Conservation (phyloP, 257 asterid genomes). For the Plectranthus barbatus region DNA sequence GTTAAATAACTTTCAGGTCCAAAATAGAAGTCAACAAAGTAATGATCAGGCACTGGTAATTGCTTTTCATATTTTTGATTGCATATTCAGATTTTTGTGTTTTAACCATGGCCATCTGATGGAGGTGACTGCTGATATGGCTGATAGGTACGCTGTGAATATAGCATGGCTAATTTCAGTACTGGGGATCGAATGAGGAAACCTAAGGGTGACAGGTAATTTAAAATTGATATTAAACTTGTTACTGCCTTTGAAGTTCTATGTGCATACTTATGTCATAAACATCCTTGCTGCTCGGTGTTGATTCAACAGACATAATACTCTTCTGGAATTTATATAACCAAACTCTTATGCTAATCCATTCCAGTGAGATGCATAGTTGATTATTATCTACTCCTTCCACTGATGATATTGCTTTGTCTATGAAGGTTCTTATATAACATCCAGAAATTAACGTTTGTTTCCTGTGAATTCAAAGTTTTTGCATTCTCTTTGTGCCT, state of each 20-base stretch:
- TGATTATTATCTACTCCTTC: not conserved
- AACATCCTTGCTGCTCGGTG: not conserved
- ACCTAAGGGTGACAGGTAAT: slow-evolving; percentile 92
- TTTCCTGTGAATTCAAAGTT: not conserved
- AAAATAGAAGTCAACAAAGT: slow-evolving; percentile 72
- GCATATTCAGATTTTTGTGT: not conserved
- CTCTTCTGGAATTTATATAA: not conserved
- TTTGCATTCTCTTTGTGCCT: not conserved
- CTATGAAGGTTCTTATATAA: not conserved
- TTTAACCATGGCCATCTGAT: not conserved
- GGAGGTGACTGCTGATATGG: not conserved
- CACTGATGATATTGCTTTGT: not conserved
- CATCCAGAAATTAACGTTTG: not conserved
- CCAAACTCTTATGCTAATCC: not conserved
- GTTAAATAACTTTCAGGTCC: slow-evolving; percentile 48
- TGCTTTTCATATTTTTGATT: slow-evolving; percentile 10
- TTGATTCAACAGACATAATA: not conserved
- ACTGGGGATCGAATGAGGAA: slow-evolving; percentile 92
- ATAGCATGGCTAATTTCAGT: slow-evolving; percentile 98
- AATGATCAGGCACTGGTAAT: slow-evolving; percentile 84
- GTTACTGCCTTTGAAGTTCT: not conserved
- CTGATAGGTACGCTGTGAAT: slow-evolving; percentile 84
- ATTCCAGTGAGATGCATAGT: not conserved
- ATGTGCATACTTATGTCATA: not conserved
- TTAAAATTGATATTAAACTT: not conserved